Percentiles rank a stretch among this genome's conserved stretches.
Evolutionary conservation across 306 rosid species (phyloP).

Genomic region (Dalbergia cultrata): DNA sequence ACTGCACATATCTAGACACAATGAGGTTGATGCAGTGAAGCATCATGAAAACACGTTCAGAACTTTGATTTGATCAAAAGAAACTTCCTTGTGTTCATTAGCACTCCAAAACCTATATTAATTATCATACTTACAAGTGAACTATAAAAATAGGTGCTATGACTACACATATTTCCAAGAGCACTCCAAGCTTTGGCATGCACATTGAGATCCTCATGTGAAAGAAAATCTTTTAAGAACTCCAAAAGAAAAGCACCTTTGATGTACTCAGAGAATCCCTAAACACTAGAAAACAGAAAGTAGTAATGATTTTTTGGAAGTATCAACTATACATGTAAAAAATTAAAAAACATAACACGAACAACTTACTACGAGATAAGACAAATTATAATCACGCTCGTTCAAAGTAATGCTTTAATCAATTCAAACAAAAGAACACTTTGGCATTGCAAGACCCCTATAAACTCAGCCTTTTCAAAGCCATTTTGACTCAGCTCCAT

Average conservation of each 20-base stretch:
- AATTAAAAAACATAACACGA: conserved; percentile 2
- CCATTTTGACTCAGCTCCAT: too few relatives aligned
- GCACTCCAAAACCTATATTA: conserved; percentile 4
- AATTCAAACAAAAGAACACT: conserved; percentile 28
- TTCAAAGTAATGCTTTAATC: background rate
- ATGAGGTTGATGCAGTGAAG: background rate
- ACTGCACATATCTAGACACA: background rate
- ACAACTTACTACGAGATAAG: background rate
- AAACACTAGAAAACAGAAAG: conserved; percentile 43
- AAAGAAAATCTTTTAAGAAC: conserved; percentile 76
- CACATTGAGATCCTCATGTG: conserved; percentile 83
- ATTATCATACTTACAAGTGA: conserved; percentile 63
- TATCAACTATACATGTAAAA: conserved; percentile 18
- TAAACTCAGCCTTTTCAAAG: too few relatives aligned
- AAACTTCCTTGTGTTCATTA: background rate
- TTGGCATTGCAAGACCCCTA: too few relatives aligned
- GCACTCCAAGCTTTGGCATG: conserved; percentile 98
- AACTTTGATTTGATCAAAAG: conserved; percentile 21
- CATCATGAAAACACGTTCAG: conserved; percentile 1
- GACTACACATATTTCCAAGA: conserved; percentile 98
- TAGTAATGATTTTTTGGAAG: background rate
- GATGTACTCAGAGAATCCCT: conserved; percentile 88
- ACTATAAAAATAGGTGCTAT: conserved; percentile 80
- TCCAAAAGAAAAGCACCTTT: conserved; percentile 87
- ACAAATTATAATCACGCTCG: background rate